Base-by-base conservation (phyloP, 1,284 basidiomycete genomes). In the Heimioporus retisporus region DNA sequence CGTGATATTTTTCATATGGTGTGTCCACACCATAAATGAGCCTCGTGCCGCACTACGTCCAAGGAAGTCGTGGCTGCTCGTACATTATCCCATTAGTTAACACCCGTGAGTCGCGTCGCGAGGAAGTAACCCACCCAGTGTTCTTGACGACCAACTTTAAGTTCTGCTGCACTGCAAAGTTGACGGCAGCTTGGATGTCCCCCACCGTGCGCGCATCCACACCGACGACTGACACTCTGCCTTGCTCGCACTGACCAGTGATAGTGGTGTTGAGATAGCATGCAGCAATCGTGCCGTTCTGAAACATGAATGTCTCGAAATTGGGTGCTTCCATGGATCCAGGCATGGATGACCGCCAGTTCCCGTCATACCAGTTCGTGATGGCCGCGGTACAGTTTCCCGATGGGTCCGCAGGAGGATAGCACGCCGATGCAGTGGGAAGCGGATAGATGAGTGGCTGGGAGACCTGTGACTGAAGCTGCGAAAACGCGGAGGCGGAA, bases 111-210 rank as follows among this genome's bases (percentile, higher is more conserved):
- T 15, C 35, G 7, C 7, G 35, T 35, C 35, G 11, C 35, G n/a
- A 21, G 10, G 6, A 57, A n/a, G 42, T 23, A 35, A 69, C 78
- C 31, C 69, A 82, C 80, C 85, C 84, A 15, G 86, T 86, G 63
- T 84, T 84, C 71, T 86, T 87, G n/a, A 88, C 75, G 1, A 82
- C 82, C 6, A 86, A 66, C 13, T 81, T 81, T 25, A 86, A 72
- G 64, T 85, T 83, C 59, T 84, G 75, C 50, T 76, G 68, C 13
- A 69, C 76, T 0, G 83, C 63, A 59, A 75, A 75, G 1, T 25
- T 54, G 7, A 77, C 59, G 5, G 70, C 83, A 50, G 79, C 81
- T 65, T 84, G 35, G 35, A 35, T 35, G 35, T 35, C 35, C 35
- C 35, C 35, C 35, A 35, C 35, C 35, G 35, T 35, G 35, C 35